These are phyloP conservation scores for Terfezia claveryi DNA, from an alignment of 495 filamentous ascomycete species.

Conservation along the genomic window DNA sequence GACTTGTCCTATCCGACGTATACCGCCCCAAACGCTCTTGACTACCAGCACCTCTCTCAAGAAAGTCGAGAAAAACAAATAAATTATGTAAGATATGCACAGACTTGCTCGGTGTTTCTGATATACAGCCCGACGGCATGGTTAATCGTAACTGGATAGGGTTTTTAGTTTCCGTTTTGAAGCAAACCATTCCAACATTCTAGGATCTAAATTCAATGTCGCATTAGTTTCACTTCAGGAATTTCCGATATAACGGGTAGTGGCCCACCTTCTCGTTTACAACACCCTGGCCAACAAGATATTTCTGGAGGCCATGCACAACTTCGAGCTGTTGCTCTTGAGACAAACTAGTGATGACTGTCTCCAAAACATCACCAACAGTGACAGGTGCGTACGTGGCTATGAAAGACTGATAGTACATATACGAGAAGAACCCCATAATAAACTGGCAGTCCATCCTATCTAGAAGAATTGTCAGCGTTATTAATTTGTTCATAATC, in stretches of 20 bases:
- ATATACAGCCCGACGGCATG: background rate
- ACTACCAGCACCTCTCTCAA: background rate
- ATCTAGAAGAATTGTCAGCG: constrained; percentile 26
- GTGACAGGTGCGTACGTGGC: constrained; percentile 51
- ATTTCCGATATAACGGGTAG: background rate
- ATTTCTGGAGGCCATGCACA: constrained; percentile 58
- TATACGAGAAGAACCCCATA: constrained; percentile 96
- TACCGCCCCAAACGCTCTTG: no score
- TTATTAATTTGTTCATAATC: background rate
- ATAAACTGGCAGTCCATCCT: constrained; percentile 99
- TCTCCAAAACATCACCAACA: constrained; percentile 70
- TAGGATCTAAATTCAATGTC: constrained; percentile 19
- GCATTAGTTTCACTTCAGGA: background rate
- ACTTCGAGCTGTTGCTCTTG: constrained; percentile 77
- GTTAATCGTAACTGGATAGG: background rate
- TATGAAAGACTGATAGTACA: constrained; percentile 98
- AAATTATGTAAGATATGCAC: background rate
- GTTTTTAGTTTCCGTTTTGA: background rate
- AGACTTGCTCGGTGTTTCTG: background rate
- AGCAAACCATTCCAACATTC: constrained; percentile 19
- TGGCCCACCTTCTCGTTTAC: constrained; percentile 34
- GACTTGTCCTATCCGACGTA: no score
- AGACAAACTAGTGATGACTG: constrained; percentile 61
- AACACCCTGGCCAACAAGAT: constrained; percentile 65
- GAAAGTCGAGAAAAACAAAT: background rate